Conservation (phyloP, 2,329 filamentous ascomycete species). For the Ophiocordyceps camponoti-rufipedis region DNA sequence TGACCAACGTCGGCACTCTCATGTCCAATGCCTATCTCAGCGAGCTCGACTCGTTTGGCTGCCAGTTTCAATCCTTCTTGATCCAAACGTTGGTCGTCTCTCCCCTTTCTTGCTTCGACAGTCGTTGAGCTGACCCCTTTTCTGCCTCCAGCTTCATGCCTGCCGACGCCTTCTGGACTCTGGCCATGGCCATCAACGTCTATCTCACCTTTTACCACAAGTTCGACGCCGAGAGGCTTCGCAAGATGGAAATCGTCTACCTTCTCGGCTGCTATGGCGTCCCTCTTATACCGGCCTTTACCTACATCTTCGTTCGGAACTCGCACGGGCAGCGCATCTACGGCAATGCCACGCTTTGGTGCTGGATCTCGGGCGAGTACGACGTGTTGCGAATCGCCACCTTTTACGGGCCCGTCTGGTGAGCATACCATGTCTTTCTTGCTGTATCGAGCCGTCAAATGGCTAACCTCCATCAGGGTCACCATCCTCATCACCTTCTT, state of each 20-base stretch:
- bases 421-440: slow-evolving; percentile 6
- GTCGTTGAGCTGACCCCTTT: not conserved
- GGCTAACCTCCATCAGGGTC: slow-evolving; percentile 23
- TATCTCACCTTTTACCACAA: slow-evolving; percentile 65
- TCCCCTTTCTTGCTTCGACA: not conserved
- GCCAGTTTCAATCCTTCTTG: slow-evolving; percentile 59
- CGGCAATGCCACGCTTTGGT: slow-evolving; percentile 63
- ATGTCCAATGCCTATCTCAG: slow-evolving; percentile 46
- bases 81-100: slow-evolving; percentile 54
- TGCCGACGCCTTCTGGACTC: slow-evolving; percentile 57
- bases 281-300: slow-evolving; percentile 49
- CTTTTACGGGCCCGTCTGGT: slow-evolving; percentile 62
- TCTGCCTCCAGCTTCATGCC: slow-evolving; percentile 47
- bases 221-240: slow-evolving; percentile 46
- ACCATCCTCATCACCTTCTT: slow-evolving; percentile 40
- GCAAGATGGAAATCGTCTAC: slow-evolving; percentile 53
- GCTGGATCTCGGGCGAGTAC: slow-evolving; percentile 53
- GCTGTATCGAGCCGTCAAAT: not conserved
- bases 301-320: slow-evolving; percentile 46
- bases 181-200: slow-evolving; percentile 72
- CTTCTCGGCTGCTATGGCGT: slow-evolving; percentile 52
- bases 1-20: slow-evolving; percentile 59
- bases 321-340: slow-evolving; percentile 39
- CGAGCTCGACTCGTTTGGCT: slow-evolving; percentile 28
- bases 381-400: slow-evolving; percentile 54